Evolutionary conservation across 306 rosid genomes (phyloP).

Genomic region (Delonix regia): DNA sequence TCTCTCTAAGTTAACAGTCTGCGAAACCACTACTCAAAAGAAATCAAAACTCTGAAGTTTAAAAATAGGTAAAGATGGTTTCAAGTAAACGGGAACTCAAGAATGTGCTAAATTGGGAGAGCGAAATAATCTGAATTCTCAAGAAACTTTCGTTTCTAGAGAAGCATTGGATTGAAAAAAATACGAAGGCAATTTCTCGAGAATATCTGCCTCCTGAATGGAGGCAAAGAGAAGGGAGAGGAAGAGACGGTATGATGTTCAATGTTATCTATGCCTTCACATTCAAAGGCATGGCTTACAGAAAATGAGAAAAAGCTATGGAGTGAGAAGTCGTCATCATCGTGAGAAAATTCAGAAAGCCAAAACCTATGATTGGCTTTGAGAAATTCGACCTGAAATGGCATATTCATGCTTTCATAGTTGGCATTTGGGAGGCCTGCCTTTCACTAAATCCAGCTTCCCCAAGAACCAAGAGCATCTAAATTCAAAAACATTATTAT

Average conservation of each 20-base stretch:
- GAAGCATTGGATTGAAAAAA: background rate
- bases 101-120: too few species aligned
- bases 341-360: background rate
- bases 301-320: background rate
- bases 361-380: background rate
- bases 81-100: background rate
- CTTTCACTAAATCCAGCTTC: background rate
- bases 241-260: background rate
- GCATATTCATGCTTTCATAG: background rate
- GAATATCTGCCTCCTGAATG: background rate
- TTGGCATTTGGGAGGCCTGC: background rate
- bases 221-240: too few species aligned
- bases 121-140: too few species aligned
- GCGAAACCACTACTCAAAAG: background rate
- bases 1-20: background rate
- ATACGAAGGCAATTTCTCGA: background rate
- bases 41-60: background rate
- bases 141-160: background rate
- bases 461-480: background rate
- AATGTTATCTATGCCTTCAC: background rate
- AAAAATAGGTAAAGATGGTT: too few species aligned
- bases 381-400: slow-evolving; percentile 10
- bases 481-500: background rate
- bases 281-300: background rate
- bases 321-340: background rate